Conservation (phyloP, 1,284 basidiomycete genomes). For the Ustanciosporium gigantosporum region DNA sequence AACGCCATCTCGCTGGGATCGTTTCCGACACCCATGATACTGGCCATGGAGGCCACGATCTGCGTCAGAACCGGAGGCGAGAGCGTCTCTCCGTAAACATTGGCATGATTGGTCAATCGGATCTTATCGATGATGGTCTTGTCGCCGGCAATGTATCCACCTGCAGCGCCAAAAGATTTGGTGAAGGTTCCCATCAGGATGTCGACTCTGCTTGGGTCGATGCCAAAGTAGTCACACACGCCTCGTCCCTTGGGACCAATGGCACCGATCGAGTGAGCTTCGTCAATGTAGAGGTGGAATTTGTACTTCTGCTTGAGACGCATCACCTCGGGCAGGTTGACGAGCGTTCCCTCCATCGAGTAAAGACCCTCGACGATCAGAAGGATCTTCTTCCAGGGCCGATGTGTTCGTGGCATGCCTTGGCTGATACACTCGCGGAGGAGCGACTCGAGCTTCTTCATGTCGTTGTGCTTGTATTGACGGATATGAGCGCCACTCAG, state of each 20-base stretch:
- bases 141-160: slow-evolving; percentile 88
- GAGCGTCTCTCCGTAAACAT: slow-evolving; percentile 88
- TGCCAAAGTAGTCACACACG: slow-evolving; percentile 90
- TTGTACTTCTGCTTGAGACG: slow-evolving; percentile 95
- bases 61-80: slow-evolving; percentile 88
- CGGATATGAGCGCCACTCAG: slow-evolving; percentile 86
- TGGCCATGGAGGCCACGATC: slow-evolving; percentile 87
- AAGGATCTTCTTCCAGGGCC: slow-evolving; percentile 98
- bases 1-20: slow-evolving; percentile 48
- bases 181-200: slow-evolving; percentile 99
- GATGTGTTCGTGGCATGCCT: slow-evolving; percentile 93
- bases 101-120: slow-evolving; percentile 79
- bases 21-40: slow-evolving; percentile 79
- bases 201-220: slow-evolving; percentile 81
- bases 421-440: slow-evolving; percentile 92
- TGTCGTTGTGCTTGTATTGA: slow-evolving; percentile 97
- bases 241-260: slow-evolving; percentile 91
- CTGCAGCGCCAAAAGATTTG: slow-evolving; percentile 96
- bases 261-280: slow-evolving; percentile 96
- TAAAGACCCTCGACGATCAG: slow-evolving; percentile 93
- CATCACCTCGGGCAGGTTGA: slow-evolving; percentile 80
- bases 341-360: slow-evolving; percentile 95
- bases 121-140: slow-evolving; percentile 80
- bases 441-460: slow-evolving; percentile 78
- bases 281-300: slow-evolving; percentile 96